Evolutionary conservation across 2,329 filamentous ascomycete species (phyloP).

Genomic region (Thelonectria blattea): DNA sequence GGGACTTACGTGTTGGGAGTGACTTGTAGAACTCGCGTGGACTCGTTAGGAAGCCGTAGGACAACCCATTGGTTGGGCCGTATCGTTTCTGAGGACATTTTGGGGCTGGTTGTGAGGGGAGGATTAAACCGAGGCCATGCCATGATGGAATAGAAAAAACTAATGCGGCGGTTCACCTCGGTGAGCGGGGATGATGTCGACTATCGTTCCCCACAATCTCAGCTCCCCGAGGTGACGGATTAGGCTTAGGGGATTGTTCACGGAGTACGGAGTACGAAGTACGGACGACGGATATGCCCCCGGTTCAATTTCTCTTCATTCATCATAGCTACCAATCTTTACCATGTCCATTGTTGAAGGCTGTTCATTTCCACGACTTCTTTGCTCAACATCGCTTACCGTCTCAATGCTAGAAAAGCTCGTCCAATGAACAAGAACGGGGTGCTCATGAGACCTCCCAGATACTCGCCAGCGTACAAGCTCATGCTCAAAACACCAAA

Average conservation of each 20-base stretch:
- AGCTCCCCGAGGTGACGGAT: conserved; percentile 25
- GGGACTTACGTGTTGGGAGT: conserved; percentile 63
- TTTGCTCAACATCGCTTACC: background rate
- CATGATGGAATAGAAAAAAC: conserved; percentile 35
- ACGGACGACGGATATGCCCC: no score
- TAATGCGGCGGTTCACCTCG: conserved; percentile 35
- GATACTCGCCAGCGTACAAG: conserved; percentile 29
- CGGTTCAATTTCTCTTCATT: background rate
- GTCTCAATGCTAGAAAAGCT: background rate
- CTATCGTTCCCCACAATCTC: conserved; percentile 14
- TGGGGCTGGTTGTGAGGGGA: conserved; percentile 23
- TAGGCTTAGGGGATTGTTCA: background rate
- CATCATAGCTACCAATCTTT: background rate
- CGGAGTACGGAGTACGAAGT: background rate
- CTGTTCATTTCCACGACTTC: no score
- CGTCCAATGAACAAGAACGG: conserved; percentile 7
- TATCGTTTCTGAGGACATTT: conserved; percentile 43
- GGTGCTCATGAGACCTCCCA: conserved; percentile 17
- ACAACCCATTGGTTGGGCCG: conserved; percentile 67
- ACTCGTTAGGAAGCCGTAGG: conserved; percentile 65
- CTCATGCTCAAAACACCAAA: conserved; percentile 43
- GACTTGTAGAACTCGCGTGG: conserved; percentile 62
- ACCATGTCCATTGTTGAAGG: no score
- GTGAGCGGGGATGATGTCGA: conserved; percentile 40
- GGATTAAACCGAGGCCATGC: conserved; percentile 19